Evolutionary conservation across 257 asterid genomes (phyloP), one percentile per base, ranked within the genome.

Genomic region (Nemophila menziesii): DNA sequence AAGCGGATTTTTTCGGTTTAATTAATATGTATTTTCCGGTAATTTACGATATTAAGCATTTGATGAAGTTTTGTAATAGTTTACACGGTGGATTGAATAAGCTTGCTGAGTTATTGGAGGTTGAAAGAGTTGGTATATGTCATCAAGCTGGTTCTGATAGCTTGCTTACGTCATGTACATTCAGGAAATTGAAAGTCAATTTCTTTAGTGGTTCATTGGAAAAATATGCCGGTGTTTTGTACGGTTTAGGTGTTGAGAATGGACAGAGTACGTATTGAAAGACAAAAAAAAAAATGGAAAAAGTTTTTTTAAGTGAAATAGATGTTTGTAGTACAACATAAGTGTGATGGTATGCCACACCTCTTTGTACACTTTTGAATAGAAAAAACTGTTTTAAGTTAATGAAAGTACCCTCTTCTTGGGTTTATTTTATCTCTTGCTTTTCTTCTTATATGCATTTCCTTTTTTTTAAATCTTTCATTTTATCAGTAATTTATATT

Each of bases 61-160:
- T 41, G 26, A 41, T 41, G 46, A 41, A 41, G 46, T 41, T 41
- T 16, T 41, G 46, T 16, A 41, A 41, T 14, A 41, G 46, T 16
- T 24, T 41, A 8, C 46, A 41, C 13, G 46, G 46, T 17, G 46
- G 46, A 9, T 41, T 41, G 24, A 41, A 41, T 9, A 41, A 41
- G 26, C 46, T 41, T 41, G 46, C 46, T 11, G 46, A 41, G 46
- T 41, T 41, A 15, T 18, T 41, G 46, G 46, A 41, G 26, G 46
- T 41, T 18, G 46, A 41, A 16, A 41, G 46, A 15, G 46, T 41
- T 11, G 46, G 46, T 10, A 9, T 41, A 9, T 17, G 46, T 24
- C 46, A 41, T 18, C 46, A 41, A 24, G 46, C 46, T 12, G 46
- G 46, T 41, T 41, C 46, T 0, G 46, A 41, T 41, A 41, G 46